phyloP scores from a whole-genome alignment of 177 flowering plant species.

The Vitis hybrid region DNA sequence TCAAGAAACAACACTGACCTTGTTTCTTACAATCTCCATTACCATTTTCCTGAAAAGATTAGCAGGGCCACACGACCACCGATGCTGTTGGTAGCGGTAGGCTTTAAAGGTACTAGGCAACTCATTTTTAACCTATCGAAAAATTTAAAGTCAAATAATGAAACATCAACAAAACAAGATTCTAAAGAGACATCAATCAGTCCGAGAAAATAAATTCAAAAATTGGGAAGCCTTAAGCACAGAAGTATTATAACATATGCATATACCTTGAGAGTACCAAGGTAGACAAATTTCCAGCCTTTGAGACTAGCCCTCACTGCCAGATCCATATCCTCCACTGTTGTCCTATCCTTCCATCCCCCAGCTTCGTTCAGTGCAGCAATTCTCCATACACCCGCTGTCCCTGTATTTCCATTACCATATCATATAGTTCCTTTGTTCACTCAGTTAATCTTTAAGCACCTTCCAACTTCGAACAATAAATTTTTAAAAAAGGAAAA shows the following conservation, averaged over 20 bases:
- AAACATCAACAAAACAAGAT: not conserved
- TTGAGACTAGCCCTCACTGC: conserved; percentile 91
- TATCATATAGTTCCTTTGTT: not conserved
- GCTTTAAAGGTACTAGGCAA: conserved; percentile 93
- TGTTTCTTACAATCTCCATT: conserved; percentile 70
- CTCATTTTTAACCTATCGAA: conserved; percentile 81
- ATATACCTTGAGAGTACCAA: conserved; percentile 56
- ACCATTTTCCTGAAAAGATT: conserved; percentile 87
- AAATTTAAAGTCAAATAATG: not conserved
- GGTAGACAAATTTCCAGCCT: conserved; percentile 87
- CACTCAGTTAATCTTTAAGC: too few species aligned
- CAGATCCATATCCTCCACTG: conserved; percentile 93
- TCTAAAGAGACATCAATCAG: not conserved
- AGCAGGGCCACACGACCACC: conserved; percentile 98
- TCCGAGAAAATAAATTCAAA: not conserved
- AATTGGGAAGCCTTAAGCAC: not conserved
- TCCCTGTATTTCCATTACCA: conserved; percentile 38
- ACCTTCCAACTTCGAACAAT: too few species aligned
- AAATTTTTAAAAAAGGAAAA: too few species aligned
- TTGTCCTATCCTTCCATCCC: conserved; percentile 93
- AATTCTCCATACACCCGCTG: conserved; percentile 95
- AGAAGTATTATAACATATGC: not conserved
- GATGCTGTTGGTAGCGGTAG: conserved; percentile 79
- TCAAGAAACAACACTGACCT: conserved; percentile 34
- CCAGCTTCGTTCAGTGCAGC: conserved; percentile 81